Conservation (phyloP, 2,329 filamentous ascomycete genomes). For the Chaetomiaceae sp. region DNA sequence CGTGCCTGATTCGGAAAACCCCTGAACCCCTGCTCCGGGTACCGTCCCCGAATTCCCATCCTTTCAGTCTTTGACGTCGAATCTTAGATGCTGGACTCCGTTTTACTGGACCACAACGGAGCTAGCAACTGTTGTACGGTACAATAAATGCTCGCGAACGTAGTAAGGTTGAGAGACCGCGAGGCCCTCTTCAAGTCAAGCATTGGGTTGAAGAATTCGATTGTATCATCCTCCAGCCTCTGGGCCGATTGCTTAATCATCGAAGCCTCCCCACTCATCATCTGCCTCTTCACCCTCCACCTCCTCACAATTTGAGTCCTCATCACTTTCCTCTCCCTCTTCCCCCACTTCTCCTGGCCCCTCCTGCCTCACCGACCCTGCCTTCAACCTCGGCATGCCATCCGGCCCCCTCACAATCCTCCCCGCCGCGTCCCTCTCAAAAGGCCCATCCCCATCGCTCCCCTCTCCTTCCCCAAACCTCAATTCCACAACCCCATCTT, state of each 20-base stretch:
- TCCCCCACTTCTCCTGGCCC: not conserved
- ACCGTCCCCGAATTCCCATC: not conserved
- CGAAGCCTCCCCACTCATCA: slow-evolving; percentile 21
- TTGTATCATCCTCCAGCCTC: too few relatives aligned
- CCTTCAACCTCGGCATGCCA: slow-evolving; percentile 31
- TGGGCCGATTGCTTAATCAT: slow-evolving; percentile 18
- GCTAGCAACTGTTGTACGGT: too few relatives aligned
- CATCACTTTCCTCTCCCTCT: not conserved
- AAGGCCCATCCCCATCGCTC: slow-evolving; percentile 28
- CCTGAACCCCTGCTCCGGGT: slow-evolving; percentile 3
- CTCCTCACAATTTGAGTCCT: not conserved
- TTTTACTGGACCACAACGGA: too few relatives aligned
- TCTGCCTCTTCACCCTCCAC: slow-evolving; percentile 1
- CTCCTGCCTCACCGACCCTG: not conserved
- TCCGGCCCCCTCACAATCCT: slow-evolving; percentile 28
- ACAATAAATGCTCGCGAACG: too few relatives aligned
- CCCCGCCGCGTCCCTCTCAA: slow-evolving; percentile 30
- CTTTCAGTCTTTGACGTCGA: too few relatives aligned
- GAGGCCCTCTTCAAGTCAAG: too few relatives aligned
- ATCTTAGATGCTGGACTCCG: too few relatives aligned
- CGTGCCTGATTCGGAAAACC: not conserved
- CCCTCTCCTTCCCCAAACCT: slow-evolving; percentile 6
- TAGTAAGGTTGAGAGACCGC: too few relatives aligned
- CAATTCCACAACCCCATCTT: not conserved
- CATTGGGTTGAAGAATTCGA: too few relatives aligned